A percentile compares a stretch with the other conserved stretches of the same genome.
phyloP scores from a whole-genome alignment of 176 grass and related monocot genomes.

The Musa schizocarpa region DNA sequence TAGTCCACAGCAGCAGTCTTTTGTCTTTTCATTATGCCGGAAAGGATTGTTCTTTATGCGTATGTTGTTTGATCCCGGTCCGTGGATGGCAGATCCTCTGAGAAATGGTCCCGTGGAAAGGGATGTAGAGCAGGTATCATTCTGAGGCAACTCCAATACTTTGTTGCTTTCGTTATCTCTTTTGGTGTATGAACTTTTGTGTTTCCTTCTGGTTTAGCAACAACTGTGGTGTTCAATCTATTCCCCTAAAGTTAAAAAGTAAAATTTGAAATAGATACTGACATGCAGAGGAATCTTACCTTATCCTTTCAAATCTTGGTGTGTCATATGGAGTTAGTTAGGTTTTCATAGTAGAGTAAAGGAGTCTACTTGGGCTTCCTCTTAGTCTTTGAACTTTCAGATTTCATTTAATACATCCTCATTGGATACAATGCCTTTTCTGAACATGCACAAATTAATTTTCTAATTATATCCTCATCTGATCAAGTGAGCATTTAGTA shows the following conservation, averaged over 20 bases:
- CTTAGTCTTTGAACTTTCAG: background rate
- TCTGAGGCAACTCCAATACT: background rate
- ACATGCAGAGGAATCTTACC: background rate
- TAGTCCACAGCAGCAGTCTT: background rate
- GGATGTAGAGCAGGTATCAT: conserved; percentile 51
- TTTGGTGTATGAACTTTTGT: background rate
- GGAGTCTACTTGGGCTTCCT: background rate
- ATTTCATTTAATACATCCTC: background rate
- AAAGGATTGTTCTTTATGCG: conserved; percentile 11
- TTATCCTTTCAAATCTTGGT: background rate
- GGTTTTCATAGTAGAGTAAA: too few species aligned
- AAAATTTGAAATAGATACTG: background rate
- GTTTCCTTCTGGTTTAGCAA: background rate
- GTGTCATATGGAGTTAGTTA: too few species aligned
- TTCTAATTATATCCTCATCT: too few species aligned
- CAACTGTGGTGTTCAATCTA: background rate
- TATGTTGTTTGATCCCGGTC: conserved; percentile 11
- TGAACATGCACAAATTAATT: background rate
- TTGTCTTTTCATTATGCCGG: conserved; percentile 24
- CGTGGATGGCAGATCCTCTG: conserved; percentile 50
- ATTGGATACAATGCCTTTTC: background rate
- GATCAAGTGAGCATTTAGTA: too few species aligned
- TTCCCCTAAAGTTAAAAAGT: background rate
- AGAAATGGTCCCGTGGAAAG: conserved; percentile 58
- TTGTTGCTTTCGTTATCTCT: background rate